Evolutionary conservation across 176 grass and related monocot genomes (phyloP).

Genomic region (Ensete glaucum): DNA sequence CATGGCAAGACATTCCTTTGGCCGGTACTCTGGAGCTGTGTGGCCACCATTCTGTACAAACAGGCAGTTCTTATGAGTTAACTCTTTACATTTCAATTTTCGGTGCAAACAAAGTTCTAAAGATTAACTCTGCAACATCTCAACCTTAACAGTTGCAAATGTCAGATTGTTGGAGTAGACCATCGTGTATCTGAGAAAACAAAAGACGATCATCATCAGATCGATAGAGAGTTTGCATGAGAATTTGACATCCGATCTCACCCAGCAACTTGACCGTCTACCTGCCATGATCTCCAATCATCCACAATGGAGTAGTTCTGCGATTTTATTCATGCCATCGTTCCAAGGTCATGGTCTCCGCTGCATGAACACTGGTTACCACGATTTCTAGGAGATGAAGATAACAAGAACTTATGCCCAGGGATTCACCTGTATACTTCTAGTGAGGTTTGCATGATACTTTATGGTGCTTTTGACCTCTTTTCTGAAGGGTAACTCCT

Average conservation of each 20-base stretch:
- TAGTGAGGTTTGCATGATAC: constrained; percentile 36
- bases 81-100: not conserved
- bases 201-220: not conserved
- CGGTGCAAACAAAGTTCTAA: not conserved
- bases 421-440: constrained; percentile 37
- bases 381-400: not conserved
- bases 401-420: not conserved
- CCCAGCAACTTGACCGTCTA: constrained; percentile 35
- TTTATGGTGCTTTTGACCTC: constrained; percentile 37
- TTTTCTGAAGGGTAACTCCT: not conserved
- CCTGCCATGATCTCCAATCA: constrained; percentile 48
- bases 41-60: constrained; percentile 34
- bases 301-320: constrained; percentile 32
- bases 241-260: not conserved
- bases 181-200: constrained; percentile 21
- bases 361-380: not conserved
- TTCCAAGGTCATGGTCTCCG: constrained; percentile 51
- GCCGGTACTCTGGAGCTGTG: constrained; percentile 32
- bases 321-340: constrained; percentile 40
- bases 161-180: constrained; percentile 33
- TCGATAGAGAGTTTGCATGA: not conserved
- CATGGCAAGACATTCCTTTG: constrained; percentile 30
- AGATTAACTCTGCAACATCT: not conserved
- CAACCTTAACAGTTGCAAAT: constrained; percentile 44
- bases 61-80: not conserved